Conservation (phyloP, 108 stramenopile species). For the Nitzschia inconspicua region DNA sequence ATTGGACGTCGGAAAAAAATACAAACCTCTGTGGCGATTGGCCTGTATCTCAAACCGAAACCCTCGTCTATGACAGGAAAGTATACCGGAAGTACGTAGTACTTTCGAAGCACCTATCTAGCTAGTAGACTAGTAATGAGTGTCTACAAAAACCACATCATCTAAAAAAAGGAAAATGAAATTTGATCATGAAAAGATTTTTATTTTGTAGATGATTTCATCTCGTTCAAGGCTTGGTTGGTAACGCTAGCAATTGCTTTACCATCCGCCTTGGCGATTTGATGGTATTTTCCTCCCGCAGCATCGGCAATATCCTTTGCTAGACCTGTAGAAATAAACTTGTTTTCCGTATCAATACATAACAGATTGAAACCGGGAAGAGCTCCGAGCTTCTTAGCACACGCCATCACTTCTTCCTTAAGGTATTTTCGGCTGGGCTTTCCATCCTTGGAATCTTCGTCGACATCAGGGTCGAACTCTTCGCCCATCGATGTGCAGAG, state of each 20-base stretch:
- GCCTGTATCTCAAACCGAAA: no score
- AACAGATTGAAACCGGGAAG: slow-evolving; percentile 90
- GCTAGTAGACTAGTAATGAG: no score
- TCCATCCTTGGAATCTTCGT: slow-evolving; percentile 86
- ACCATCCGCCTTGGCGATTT: slow-evolving; percentile 86
- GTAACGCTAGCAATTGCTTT: slow-evolving; percentile 85
- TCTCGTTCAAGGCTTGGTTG: slow-evolving; percentile 69
- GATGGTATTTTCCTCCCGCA: slow-evolving; percentile 86
- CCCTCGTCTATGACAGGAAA: no score
- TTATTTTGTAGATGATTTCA: slow-evolving; percentile 39
- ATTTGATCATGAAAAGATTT: no score
- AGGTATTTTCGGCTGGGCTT: slow-evolving; percentile 88
- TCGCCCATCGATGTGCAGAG: slow-evolving; percentile 85
- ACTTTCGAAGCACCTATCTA: no score
- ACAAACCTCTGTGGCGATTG: no score
- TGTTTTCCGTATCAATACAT: slow-evolving; percentile 95
- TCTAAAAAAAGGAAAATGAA: no score
- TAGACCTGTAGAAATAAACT: slow-evolving; percentile 94
- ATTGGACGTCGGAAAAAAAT: no score
- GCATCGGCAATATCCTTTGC: slow-evolving; percentile 96
- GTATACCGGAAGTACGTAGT: no score
- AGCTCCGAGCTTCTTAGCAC: slow-evolving; percentile 82
- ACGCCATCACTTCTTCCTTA: slow-evolving; percentile 94
- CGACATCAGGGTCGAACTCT: slow-evolving; percentile 73
- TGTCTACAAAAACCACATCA: no score